These are phyloP conservation scores for Fistulinella cinereoalba DNA, from an alignment of 1,284 basidiomycete genomes.

Conservation along the genomic window DNA sequence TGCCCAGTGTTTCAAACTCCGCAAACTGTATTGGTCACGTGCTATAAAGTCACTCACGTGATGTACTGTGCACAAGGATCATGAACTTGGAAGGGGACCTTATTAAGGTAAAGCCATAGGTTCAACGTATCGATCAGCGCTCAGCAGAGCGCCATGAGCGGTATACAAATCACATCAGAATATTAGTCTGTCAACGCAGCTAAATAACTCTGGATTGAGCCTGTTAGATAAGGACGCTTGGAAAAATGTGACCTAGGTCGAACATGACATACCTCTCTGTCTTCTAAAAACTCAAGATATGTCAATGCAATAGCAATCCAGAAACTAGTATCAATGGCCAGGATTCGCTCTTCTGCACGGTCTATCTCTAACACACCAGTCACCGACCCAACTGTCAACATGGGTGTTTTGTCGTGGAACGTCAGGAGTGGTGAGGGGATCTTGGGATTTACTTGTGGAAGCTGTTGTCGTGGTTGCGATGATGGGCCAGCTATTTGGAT, in stretches of 20 bases:
- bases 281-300: conserved; percentile 71
- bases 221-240: too few species aligned
- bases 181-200: conserved; percentile 27
- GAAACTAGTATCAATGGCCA: conserved; percentile 73
- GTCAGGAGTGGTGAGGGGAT: conserved; percentile 49
- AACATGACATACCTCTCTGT: conserved; percentile 72
- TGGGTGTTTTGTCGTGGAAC: conserved; percentile 68
- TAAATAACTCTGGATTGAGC: conserved; percentile 24
- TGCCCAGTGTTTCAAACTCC: conserved; percentile 26
- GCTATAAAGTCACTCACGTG: conserved; percentile 32
- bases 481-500: conserved; percentile 15
- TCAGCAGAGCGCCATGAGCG: conserved; percentile 4
- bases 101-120: too few species aligned
- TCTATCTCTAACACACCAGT: conserved; percentile 66
- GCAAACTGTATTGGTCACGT: conserved; percentile 24
- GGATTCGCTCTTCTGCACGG: conserved; percentile 47
- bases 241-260: too few species aligned
- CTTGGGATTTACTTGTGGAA: conserved; percentile 25
- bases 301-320: conserved; percentile 72
- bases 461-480: conserved; percentile 19
- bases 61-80: not conserved
- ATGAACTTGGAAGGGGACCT: not conserved
- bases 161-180: conserved; percentile 11
- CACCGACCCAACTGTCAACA: conserved; percentile 54
- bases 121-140: too few species aligned